These are phyloP conservation scores for Stylosanthes scabra DNA, from an alignment of 331 rosid species.

Conservation along the genomic window DNA sequence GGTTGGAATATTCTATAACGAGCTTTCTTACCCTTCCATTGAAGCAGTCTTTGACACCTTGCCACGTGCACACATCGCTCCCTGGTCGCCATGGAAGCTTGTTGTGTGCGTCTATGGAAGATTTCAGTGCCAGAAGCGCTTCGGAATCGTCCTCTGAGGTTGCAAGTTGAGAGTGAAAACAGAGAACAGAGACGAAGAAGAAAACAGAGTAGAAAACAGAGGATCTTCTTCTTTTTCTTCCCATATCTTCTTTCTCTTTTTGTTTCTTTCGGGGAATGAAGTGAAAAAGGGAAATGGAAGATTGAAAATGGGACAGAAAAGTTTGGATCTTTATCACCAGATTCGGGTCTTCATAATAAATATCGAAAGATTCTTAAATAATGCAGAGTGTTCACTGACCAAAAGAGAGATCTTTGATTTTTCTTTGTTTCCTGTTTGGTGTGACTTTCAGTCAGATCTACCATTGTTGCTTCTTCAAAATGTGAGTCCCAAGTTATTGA, in stretches of 20 bases:
- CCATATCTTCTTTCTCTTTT: neutral
- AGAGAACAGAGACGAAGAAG: conserved; percentile 21
- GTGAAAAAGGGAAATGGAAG: neutral
- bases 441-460: too few species aligned
- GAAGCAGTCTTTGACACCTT: conserved; percentile 74
- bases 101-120: conserved; percentile 62
- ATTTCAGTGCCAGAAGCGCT: conserved; percentile 66
- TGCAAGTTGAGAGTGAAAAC: conserved; percentile 15
- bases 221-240: neutral
- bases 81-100: conserved; percentile 66
- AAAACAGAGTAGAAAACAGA: conserved; percentile 11
- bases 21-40: conserved; percentile 81
- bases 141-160: conserved; percentile 59
- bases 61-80: conserved; percentile 69
- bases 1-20: conserved; percentile 68
- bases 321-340: conserved; percentile 26
- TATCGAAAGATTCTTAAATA: neutral
- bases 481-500: too few species aligned
- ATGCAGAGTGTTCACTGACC: too few species aligned
- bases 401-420: too few species aligned
- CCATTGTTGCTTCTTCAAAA: too few species aligned
- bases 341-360: conserved; percentile 26
- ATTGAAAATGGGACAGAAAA: neutral
- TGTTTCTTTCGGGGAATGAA: neutral
- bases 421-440: too few species aligned